A percentile compares a stretch with the other conserved stretches of the same genome.
These are phyloP conservation scores for Fusarium sp. DNA, from an alignment of 2,329 filamentous ascomycete species.

Conservation along the genomic window DNA sequence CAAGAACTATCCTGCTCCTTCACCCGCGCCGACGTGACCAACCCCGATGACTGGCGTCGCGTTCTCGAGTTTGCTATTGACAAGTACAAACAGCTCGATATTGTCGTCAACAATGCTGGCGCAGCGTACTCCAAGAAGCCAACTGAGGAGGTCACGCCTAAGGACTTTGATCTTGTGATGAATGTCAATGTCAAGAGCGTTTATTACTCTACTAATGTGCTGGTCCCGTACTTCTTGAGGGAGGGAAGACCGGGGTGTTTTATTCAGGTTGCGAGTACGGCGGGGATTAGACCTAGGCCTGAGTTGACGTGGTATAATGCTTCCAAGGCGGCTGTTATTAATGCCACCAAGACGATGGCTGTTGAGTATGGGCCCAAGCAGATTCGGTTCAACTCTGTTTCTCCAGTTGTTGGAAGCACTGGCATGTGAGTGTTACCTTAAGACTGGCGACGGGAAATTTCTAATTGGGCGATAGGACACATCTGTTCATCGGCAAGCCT, in stretches of 20 bases:
- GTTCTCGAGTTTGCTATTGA: conserved; percentile 57
- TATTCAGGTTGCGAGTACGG: conserved; percentile 73
- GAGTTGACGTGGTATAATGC: conserved; percentile 77
- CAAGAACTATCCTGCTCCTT: conserved; percentile 55
- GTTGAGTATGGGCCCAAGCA: conserved; percentile 78
- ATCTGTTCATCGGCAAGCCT: conserved; percentile 66
- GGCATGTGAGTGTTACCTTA: neutral
- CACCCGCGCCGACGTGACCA: conserved; percentile 34
- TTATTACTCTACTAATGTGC: conserved; percentile 67
- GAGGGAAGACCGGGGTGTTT: conserved; percentile 67
- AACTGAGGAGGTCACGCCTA: conserved; percentile 70
- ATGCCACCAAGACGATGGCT: conserved; percentile 67
- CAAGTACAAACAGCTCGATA: conserved; percentile 62
- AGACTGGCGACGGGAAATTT: fast-evolving
- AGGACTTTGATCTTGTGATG: conserved; percentile 73
- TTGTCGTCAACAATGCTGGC: conserved; percentile 70
- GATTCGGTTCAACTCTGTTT: conserved; percentile 79
- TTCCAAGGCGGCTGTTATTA: conserved; percentile 72
- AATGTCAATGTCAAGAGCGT: conserved; percentile 75
- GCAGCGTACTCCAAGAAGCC: conserved; percentile 69
- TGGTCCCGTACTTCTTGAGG: conserved; percentile 69
- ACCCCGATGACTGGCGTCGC: conserved; percentile 61
- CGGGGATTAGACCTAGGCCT: conserved; percentile 64
- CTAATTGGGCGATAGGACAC: neutral
- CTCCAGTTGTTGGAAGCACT: conserved; percentile 67